Percentiles rank a stretch among this genome's conserved stretches.
Conservation (phyloP, 805 yeast genomes). For the Candida sonorensis region DNA sequence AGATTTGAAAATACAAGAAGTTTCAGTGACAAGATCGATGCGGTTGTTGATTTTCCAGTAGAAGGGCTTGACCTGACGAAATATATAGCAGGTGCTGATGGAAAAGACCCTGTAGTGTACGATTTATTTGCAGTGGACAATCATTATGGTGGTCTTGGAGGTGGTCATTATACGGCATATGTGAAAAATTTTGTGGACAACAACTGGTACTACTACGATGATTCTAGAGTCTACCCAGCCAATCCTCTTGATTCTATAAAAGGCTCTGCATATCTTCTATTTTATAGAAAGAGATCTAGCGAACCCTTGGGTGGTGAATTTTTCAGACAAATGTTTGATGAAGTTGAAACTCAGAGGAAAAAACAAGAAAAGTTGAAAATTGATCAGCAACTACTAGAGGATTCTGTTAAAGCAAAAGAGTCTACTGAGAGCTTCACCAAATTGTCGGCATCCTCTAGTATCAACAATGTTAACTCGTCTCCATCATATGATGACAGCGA, state of each 20-base stretch:
- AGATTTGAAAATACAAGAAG: conserved; percentile 81
- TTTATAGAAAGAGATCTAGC: conserved; percentile 56
- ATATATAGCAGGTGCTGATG: conserved; percentile 39
- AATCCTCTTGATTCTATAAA: conserved; percentile 56
- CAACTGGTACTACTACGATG: conserved; percentile 88
- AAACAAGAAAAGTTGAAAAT: conserved; percentile 1
- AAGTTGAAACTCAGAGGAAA: conserved; percentile 26
- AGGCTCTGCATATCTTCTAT: conserved; percentile 81
- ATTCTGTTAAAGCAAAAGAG: not conserved
- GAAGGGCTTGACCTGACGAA: conserved; percentile 67
- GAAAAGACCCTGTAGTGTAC: conserved; percentile 44
- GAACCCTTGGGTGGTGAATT: conserved; percentile 41
- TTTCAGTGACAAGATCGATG: conserved; percentile 84
- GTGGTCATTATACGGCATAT: conserved; percentile 94
- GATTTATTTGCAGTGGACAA: conserved; percentile 92
- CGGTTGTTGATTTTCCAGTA: conserved; percentile 80
- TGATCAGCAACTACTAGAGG: not conserved
- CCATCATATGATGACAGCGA: no score
- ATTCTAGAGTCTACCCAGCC: conserved; percentile 61
- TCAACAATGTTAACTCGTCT: no score
- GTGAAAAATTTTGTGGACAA: conserved; percentile 71
- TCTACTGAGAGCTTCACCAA: conserved; percentile 1
- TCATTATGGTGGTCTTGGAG: conserved; percentile 94
- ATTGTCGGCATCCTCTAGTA: no score
- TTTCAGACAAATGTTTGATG: conserved; percentile 33